Percentiles rank a stretch among this genome's conserved stretches.
Conservation (phyloP, 2,329 filamentous ascomycete species). For the Diaporthe ampelina region DNA sequence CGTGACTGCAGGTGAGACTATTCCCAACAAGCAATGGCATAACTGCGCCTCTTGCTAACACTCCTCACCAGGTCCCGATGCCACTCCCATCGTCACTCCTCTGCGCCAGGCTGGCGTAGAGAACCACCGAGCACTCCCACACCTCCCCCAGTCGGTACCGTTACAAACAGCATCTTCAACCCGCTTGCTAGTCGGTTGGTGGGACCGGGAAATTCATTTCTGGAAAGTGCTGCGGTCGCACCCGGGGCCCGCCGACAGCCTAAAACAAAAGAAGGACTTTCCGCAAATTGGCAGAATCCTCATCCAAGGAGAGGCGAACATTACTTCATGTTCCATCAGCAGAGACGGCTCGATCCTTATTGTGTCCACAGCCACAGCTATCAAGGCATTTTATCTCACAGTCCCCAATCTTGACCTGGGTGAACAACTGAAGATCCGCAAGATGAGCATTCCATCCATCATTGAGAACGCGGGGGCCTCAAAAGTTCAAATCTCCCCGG, state of each 20-base stretch:
- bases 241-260: constrained; percentile 53
- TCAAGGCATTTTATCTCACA: constrained; percentile 83
- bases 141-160: constrained; percentile 83
- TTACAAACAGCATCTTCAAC: constrained; percentile 80
- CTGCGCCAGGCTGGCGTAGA: constrained; percentile 83
- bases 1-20: constrained; percentile 84
- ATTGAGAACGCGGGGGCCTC: constrained; percentile 76
- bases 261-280: constrained; percentile 62
- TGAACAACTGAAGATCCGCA: constrained; percentile 77
- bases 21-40: neutral
- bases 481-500: constrained; percentile 76
- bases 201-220: constrained; percentile 88
- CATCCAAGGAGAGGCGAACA: constrained; percentile 82
- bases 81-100: constrained; percentile 85
- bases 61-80: constrained; percentile 78
- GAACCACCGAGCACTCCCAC: constrained; percentile 85
- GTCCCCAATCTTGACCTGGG: constrained; percentile 61
- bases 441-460: constrained; percentile 73
- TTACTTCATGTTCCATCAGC: constrained; percentile 78
- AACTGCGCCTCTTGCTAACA: constrained; percentile 49
- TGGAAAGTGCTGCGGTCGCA: constrained; percentile 73
- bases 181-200: constrained; percentile 89
- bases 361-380: constrained; percentile 76
- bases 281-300: constrained; percentile 79
- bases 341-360: constrained; percentile 79